Evolutionary conservation across 2,329 filamentous ascomycete species (phyloP).

Genomic region (Blastomyces gilchristii): DNA sequence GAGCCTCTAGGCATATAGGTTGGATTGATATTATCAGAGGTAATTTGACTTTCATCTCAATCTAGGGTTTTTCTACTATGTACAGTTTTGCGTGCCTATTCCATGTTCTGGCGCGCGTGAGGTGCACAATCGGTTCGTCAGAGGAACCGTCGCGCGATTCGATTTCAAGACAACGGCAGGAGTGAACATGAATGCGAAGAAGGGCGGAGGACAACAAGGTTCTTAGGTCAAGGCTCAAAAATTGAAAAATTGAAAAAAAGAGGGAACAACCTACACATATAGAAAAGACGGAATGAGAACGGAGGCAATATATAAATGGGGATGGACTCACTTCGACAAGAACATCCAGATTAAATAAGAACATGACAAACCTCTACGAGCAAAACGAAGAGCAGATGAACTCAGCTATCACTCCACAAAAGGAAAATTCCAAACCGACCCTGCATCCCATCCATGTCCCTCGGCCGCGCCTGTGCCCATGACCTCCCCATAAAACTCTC

Average conservation of each 20-base stretch:
- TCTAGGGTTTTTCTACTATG: neutral
- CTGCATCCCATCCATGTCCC: constrained; percentile 66
- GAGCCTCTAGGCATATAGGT: neutral
- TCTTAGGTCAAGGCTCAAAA: neutral
- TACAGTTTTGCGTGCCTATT: neutral
- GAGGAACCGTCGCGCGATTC: neutral
- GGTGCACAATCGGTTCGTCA: neutral
- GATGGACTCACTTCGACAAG: neutral
- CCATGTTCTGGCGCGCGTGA: neutral
- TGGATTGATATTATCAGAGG: neutral
- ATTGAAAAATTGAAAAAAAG: neutral
- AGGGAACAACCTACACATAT: too few relatives aligned
- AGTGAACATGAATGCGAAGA: neutral
- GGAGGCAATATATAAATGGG: too few relatives aligned
- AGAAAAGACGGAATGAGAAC: too few relatives aligned
- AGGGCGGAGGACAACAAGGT: neutral
- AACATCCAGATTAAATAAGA: too few relatives aligned
- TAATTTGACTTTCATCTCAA: neutral
- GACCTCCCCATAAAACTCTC: constrained; percentile 56
- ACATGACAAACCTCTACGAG: neutral
- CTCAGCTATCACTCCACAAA: neutral
- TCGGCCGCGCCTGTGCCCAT: constrained; percentile 64
- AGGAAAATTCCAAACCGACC: constrained; percentile 38
- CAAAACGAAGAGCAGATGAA: neutral
- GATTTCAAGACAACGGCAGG: neutral